Evolutionary conservation across 164 flowering plant species (phyloP).

Genomic region (Santalum album): DNA sequence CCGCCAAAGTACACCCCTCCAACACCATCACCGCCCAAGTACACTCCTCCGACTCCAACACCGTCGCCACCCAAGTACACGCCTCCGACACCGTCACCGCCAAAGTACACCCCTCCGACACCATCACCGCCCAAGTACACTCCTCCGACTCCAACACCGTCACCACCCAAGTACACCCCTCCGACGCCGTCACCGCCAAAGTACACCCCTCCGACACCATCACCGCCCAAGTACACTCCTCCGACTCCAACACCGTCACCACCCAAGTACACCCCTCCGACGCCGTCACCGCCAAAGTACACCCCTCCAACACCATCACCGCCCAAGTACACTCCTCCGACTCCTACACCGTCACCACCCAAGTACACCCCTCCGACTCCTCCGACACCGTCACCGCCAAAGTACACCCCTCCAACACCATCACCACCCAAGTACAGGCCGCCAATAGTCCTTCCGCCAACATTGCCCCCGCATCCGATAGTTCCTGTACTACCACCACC

Average conservation of each 20-base stretch:
- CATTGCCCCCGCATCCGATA: neutral
- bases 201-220: neutral
- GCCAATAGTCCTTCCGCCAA: neutral
- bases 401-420: neutral
- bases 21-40: too few relatives aligned
- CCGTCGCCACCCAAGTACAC: too few relatives aligned
- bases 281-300: neutral
- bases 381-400: neutral
- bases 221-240: too few relatives aligned
- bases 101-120: too few relatives aligned
- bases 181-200: neutral
- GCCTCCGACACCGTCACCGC: too few relatives aligned
- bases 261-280: neutral
- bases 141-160: neutral
- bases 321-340: neutral
- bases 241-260: neutral
- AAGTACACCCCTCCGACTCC: neutral
- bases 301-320: neutral
- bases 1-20: neutral
- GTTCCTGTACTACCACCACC: constrained; percentile 4
- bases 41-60: too few relatives aligned
- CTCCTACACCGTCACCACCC: too few relatives aligned
- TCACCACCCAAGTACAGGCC: neutral
- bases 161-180: neutral
- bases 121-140: neutral